These are phyloP conservation scores for Sclerotinia borealis DNA, from an alignment of 2,329 filamentous ascomycete genomes.

Conservation along the genomic window DNA sequence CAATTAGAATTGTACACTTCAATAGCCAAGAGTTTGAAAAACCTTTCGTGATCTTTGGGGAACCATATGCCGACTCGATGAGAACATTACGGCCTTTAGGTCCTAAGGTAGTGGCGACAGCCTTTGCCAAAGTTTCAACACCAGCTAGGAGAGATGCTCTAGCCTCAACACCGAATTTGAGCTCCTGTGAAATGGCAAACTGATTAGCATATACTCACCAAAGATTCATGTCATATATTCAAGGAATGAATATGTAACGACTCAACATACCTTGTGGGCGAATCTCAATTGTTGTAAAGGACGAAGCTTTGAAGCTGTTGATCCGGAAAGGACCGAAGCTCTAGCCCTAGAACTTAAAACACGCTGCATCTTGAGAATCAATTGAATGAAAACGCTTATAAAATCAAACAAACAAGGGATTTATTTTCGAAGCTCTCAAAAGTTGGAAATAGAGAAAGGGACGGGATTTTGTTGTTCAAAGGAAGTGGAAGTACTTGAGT, in stretches of 20 bases:
- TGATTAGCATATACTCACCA: not conserved
- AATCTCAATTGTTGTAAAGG: slow-evolving; percentile 81
- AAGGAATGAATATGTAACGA: too few species aligned
- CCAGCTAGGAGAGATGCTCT: slow-evolving; percentile 83
- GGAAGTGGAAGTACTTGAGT: too few species aligned
- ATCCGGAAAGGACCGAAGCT: slow-evolving; percentile 71
- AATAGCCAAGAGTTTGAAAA: slow-evolving; percentile 31
- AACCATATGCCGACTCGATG: slow-evolving; percentile 97
- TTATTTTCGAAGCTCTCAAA: slow-evolving; percentile 10
- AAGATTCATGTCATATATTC: slow-evolving; percentile 8
- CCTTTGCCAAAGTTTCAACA: slow-evolving; percentile 94
- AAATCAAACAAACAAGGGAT: slow-evolving; percentile 25
- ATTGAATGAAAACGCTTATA: slow-evolving; percentile 20
- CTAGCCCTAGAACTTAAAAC: slow-evolving; percentile 81
- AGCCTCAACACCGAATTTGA: slow-evolving; percentile 96
- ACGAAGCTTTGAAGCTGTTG: slow-evolving; percentile 58
- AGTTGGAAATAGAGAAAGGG: slow-evolving; percentile 5
- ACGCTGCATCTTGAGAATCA: slow-evolving; percentile 80
- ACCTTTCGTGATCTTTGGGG: slow-evolving; percentile 99
- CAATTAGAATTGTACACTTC: not conserved
- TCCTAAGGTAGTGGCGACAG: slow-evolving; percentile 90
- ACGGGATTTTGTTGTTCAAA: slow-evolving; percentile 2
- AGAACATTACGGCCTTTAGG: slow-evolving; percentile 98
- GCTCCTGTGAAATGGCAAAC: slow-evolving; percentile 56
- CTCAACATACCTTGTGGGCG: slow-evolving; percentile 78